phyloP scores from a whole-genome alignment of 148 eudicot genomes.

The Camellia lanceoleosa region DNA sequence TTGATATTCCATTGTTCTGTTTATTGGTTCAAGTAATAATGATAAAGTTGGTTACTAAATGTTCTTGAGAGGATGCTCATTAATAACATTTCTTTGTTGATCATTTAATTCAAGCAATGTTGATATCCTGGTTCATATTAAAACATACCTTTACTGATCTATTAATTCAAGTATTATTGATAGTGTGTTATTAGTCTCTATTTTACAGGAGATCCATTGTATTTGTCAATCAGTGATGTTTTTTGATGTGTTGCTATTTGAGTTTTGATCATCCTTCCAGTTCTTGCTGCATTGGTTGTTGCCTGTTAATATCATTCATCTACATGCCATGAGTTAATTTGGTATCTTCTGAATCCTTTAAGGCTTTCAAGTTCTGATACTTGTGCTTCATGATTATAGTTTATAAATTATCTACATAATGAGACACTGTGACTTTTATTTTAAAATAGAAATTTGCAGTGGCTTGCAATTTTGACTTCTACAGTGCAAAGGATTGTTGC shows the following conservation, averaged over 20 bases:
- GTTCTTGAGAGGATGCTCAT: too few relatives aligned
- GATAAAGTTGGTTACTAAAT: too few relatives aligned
- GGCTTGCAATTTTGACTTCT: not conserved
- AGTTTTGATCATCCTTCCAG: not conserved
- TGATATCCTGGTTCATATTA: not conserved
- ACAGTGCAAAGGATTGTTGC: not conserved
- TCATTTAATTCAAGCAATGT: not conserved
- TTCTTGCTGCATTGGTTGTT: not conserved
- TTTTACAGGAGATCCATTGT: not conserved
- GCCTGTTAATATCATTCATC: not conserved
- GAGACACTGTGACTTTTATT: not conserved
- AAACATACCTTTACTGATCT: not conserved
- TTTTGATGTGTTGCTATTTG: slow-evolving; percentile 7
- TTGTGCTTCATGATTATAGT: not conserved
- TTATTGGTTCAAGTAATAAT: too few relatives aligned
- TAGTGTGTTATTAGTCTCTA: not conserved
- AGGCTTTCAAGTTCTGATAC: not conserved
- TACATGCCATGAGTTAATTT: not conserved
- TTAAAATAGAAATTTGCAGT: not conserved
- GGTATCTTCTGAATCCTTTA: not conserved
- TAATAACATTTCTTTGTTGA: not conserved
- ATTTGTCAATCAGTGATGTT: not conserved
- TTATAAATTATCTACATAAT: not conserved
- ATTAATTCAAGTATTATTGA: not conserved
- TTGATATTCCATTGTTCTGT: not conserved